A percentile compares a stretch with the other conserved stretches of the same genome.
Conservation (phyloP, 805 yeast species). For the Yarrowia sp. region DNA sequence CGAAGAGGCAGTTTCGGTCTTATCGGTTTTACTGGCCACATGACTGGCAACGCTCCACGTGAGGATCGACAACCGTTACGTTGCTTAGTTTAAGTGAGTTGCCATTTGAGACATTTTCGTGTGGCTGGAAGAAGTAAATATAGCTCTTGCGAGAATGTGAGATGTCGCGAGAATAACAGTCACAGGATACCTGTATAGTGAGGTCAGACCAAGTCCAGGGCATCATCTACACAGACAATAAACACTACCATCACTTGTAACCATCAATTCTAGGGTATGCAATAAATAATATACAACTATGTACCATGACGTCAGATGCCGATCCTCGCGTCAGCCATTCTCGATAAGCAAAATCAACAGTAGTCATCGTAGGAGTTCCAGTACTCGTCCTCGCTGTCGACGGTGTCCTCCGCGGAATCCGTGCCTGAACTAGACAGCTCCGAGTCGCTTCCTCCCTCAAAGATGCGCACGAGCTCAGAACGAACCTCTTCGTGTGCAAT, state of each 20-base stretch:
- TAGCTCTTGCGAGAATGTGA: neutral
- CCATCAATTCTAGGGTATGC: neutral
- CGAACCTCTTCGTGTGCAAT: neutral
- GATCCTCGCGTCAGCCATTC: slow-evolving; percentile 3
- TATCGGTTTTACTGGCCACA: neutral
- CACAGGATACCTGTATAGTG: too few species aligned
- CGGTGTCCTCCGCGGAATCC: neutral
- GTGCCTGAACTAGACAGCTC: neutral
- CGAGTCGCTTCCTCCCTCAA: neutral
- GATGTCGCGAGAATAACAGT: neutral
- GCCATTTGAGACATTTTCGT: slow-evolving; percentile 7
- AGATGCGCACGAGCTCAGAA: neutral
- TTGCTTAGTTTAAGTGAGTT: neutral
- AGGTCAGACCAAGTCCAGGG: too few species aligned
- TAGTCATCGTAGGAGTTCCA: slow-evolving; percentile 21
- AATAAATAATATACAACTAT: slow-evolving; percentile 9
- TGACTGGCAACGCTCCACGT: neutral
- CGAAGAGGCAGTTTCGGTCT: neutral
- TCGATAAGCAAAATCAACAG: neutral
- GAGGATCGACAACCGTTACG: slow-evolving; percentile 8
- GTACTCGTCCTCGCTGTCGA: slow-evolving; percentile 17
- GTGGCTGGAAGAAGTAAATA: neutral
- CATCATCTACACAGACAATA: too few species aligned
- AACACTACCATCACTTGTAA: neutral
- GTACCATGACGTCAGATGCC: neutral